phyloP scores from a whole-genome alignment of 345 rosid species.

The Cardamine chenopodiifolia region DNA sequence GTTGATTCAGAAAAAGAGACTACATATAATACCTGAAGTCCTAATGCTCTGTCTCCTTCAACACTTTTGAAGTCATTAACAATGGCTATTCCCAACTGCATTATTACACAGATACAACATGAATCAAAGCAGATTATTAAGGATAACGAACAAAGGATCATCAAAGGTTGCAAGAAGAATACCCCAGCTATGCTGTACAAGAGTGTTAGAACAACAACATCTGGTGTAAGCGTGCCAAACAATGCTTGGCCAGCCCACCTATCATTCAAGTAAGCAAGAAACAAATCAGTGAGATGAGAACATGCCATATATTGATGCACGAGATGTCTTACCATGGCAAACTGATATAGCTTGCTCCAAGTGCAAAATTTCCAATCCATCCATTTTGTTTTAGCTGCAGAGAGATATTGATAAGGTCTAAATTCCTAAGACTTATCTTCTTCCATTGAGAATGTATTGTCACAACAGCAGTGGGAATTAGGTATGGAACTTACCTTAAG shows the following conservation, averaged over 20 bases:
- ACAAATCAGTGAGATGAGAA: constrained; percentile 10
- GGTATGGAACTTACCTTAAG: constrained; percentile 61
- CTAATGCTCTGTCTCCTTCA: constrained; percentile 95
- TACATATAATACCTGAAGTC: constrained; percentile 51
- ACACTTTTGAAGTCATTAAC: constrained; percentile 98
- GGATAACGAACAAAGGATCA: neutral
- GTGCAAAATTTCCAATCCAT: constrained; percentile 94
- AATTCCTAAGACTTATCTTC: constrained; percentile 30
- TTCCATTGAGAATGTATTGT: constrained; percentile 5
- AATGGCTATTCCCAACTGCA: constrained; percentile 89
- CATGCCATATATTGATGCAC: neutral
- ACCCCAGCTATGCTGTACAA: constrained; percentile 99
- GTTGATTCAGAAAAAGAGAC: neutral
- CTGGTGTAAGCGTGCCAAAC: constrained; percentile 94
- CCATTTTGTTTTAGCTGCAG: constrained; percentile 98
- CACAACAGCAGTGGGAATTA: neutral
- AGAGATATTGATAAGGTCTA: constrained; percentile 10
- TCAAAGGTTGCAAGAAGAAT: constrained; percentile 33
- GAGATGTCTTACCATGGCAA: constrained; percentile 76
- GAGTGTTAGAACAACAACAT: constrained; percentile 87
- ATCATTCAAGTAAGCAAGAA: constrained; percentile 23
- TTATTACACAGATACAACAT: constrained; percentile 26
- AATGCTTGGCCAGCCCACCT: constrained; percentile 99
- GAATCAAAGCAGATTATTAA: neutral
- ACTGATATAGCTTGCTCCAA: constrained; percentile 96